Evolutionary conservation across 1,284 basidiomycete species (phyloP).

Genomic region (Moesziomyces parantarcticus): DNA sequence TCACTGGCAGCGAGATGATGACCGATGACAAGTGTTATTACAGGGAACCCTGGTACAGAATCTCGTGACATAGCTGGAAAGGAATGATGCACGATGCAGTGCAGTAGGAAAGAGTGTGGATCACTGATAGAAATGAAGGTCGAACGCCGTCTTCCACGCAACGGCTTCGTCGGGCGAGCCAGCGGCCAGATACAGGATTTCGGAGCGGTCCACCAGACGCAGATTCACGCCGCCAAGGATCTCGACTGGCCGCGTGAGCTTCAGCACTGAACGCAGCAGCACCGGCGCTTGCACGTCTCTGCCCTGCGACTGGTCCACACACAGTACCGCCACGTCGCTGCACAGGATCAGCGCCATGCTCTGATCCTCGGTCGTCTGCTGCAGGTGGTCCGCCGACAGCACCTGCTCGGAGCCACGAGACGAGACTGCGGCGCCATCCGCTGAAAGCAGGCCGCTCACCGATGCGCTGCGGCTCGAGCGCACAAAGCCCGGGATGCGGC

Average conservation of each 20-base stretch:
- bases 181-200: slow-evolving; percentile 54
- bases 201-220: slow-evolving; percentile 51
- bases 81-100: too few species aligned
- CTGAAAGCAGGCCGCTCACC: slow-evolving; percentile 6
- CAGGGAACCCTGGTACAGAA: slow-evolving; percentile 9
- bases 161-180: slow-evolving; percentile 37
- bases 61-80: neutral
- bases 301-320: slow-evolving; percentile 74
- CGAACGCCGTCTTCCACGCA: slow-evolving; percentile 55
- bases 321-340: slow-evolving; percentile 90
- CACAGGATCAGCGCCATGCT: slow-evolving; percentile 75
- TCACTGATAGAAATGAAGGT: slow-evolving; percentile 46
- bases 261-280: slow-evolving; percentile 27
- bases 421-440: slow-evolving; percentile 3
- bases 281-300: slow-evolving; percentile 25
- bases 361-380: slow-evolving; percentile 69
- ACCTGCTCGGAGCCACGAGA: slow-evolving; percentile 65
- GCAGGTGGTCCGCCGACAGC: slow-evolving; percentile 87
- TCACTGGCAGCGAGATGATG: neutral
- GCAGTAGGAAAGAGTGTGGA: slow-evolving; percentile 4
- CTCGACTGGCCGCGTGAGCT: slow-evolving; percentile 39
- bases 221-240: slow-evolving; percentile 43
- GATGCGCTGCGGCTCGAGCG: slow-evolving; percentile 28
- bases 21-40: slow-evolving; percentile 23
- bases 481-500: slow-evolving; percentile 84